These are phyloP conservation scores for Trichophyton benhamiae DNA, from an alignment of 2,329 filamentous ascomycete species.

Conservation along the genomic window DNA sequence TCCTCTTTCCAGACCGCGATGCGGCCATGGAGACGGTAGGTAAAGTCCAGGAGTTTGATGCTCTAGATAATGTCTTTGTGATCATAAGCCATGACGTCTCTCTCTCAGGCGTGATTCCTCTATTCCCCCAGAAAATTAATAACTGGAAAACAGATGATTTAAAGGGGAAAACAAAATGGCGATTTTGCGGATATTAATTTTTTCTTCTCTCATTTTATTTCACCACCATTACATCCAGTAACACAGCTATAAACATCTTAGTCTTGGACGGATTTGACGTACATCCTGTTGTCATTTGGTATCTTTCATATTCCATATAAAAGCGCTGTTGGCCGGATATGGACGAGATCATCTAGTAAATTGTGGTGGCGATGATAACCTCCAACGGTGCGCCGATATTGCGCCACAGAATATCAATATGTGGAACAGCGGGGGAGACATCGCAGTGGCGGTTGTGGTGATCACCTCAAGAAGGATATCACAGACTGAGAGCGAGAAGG, in stretches of 20 bases:
- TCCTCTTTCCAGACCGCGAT: neutral
- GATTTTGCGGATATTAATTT: neutral
- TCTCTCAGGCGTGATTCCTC: neutral
- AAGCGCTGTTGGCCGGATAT: neutral
- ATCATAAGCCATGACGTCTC: neutral
- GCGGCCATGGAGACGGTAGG: neutral
- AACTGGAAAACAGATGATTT: neutral
- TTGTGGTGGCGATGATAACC: neutral
- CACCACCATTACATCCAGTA: neutral
- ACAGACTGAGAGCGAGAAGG: neutral
- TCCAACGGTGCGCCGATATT: neutral
- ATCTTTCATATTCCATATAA: too few relatives aligned
- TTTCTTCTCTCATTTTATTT: neutral
- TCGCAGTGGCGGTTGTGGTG: constrained; percentile 1
- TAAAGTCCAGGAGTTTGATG: neutral
- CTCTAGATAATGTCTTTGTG: neutral
- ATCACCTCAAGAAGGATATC: neutral
- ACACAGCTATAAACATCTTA: neutral
- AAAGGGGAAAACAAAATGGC: neutral
- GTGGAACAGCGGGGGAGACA: neutral
- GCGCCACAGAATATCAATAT: neutral
- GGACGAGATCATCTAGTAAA: neutral
- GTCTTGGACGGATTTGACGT: neutral
- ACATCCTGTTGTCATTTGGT: neutral
- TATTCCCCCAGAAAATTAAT: neutral